Evolutionary conservation across 1,284 basidiomycete genomes (phyloP), one percentile per base, ranked within the genome.

Genomic region (Ustilago lituana): DNA sequence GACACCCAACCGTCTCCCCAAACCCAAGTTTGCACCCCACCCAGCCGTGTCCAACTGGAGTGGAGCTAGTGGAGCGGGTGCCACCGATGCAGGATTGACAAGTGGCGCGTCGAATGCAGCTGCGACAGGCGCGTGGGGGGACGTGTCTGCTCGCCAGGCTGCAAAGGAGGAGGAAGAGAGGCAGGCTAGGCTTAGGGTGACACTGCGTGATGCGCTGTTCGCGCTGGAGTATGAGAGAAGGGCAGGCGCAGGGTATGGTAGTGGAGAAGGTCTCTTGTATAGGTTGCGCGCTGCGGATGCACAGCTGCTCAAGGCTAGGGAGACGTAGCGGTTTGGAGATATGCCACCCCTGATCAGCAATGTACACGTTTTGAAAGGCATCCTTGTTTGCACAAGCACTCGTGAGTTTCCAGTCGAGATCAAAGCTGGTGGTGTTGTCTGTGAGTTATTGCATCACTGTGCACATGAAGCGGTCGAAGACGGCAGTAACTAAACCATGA

Each of bases 1-100:
- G 15, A 47, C 59, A 32, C 37, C 53, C 3, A 61, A 56, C 26
- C 33, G 59, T 5, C 60, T 80, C 23, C 78, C 78, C 23, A 74
- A 74, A 32, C 79, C 79, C 26, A 73, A 76, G 20, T 80, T 80
- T 40, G 78, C 76, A 19, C 77, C 78, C 8, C 67, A 68, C 39
- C 63, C 65, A 15, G 57, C 56, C 7, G 61, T 58, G 17, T 46
- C 54, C 5, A 57, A 61, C 23, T 52, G 60, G 58, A 55, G 52
- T 15, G 57, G 60, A 10, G 39, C 49, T 9, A 52, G 52, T 15
- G 57, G 60, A 10, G 39, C 49, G 7, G 36, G 69, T 35, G 17
- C 54, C 33, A 47, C 32, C 22, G 43, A 51, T 15, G 38, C 36
- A 19, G 47, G 15, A 11, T 22, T 33, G 10, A 38, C 32, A 2